Conservation (phyloP, 2,329 filamentous ascomycete genomes). For the Arthrobotrys megalospora region DNA sequence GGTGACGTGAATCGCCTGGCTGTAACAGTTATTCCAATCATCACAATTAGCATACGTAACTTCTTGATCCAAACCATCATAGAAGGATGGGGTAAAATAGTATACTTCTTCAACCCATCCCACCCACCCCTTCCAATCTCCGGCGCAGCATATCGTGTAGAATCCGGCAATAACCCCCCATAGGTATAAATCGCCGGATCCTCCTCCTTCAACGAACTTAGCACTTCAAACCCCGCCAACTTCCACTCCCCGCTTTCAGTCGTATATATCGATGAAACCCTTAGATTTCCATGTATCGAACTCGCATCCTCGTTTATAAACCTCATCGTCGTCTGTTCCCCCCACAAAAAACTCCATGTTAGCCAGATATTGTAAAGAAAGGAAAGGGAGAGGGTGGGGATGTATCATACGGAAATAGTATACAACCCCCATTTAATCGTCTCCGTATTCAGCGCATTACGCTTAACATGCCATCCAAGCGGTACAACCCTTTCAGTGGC, state of each 20-base stretch:
- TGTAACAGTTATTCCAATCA: conserved; percentile 36
- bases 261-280: conserved; percentile 89
- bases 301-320: conserved; percentile 95
- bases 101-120: conserved; percentile 88
- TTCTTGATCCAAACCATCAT: background rate
- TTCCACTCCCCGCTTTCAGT: conserved; percentile 99
- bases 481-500: conserved; percentile 92
- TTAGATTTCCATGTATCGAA: conserved; percentile 89
- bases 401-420: conserved; percentile 78
- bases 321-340: conserved; percentile 82
- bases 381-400: background rate
- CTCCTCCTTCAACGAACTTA: conserved; percentile 96
- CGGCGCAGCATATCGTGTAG: conserved; percentile 85
- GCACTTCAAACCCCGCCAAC: conserved; percentile 89
- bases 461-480: conserved; percentile 88
- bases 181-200: conserved; percentile 94
- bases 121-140: conserved; percentile 90
- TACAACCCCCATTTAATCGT: conserved; percentile 97
- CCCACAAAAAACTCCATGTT: conserved; percentile 27
- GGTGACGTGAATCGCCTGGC: conserved; percentile 72
- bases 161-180: conserved; percentile 88
- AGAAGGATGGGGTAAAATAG: conserved; percentile 69
- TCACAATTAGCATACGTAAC: background rate
- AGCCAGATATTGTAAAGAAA: background rate
- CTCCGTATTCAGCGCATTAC: conserved; percentile 88